Evolutionary conservation across 345 rosid genomes (phyloP), one percentile per base, ranked within the genome.

Genomic region (Camelina laxa): DNA sequence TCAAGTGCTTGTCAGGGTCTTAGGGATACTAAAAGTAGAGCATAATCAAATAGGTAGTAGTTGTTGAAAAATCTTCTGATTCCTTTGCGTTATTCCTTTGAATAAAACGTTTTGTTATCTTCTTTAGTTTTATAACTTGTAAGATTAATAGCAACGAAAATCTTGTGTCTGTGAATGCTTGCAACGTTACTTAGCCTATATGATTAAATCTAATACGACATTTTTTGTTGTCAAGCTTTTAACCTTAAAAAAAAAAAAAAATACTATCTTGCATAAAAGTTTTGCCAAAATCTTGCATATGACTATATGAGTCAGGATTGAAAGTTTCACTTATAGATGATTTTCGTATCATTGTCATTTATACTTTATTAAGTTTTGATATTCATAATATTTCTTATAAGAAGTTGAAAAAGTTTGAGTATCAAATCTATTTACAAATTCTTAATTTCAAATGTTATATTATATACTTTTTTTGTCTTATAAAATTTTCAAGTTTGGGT

Each of bases 1-100:
- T 10, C 9, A 61, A 62, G 31, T 73, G 24, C 6, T 64, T 14
- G 66, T 58, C 58, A 31, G 19, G 39, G 45, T 14, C 59, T 48
- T 58, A 31, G 19, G 38, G 45, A 1, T 60, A 31, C 1, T 35
- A n/a, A 14, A 54, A 44, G 15, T 19, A 59, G 57, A 44, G 36
- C 36, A 17, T 30, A 60, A 49, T 60, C 16, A 47, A 33, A 33
- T 70, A 14, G 10, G 6, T 7, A 51, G 36, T 7, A 51, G 7
- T 49, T 49, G 27, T 22, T 60, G 27, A 4, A 38, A 35, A 35
- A 7, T 3, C 5, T 70, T 1, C n/a, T 6, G 21, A 7, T 9
- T 33, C 19, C 2, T 55, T 35, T 7, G 6, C 41, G 47, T 22
- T 45, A 22, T 33, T 51, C 20, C 0, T 6, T 55, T 67, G 21